A percentile compares a stretch with the other conserved stretches of the same genome.
These are phyloP conservation scores for Wickerhamiella lipophila DNA, from an alignment of 805 yeast species.

Conservation along the genomic window DNA sequence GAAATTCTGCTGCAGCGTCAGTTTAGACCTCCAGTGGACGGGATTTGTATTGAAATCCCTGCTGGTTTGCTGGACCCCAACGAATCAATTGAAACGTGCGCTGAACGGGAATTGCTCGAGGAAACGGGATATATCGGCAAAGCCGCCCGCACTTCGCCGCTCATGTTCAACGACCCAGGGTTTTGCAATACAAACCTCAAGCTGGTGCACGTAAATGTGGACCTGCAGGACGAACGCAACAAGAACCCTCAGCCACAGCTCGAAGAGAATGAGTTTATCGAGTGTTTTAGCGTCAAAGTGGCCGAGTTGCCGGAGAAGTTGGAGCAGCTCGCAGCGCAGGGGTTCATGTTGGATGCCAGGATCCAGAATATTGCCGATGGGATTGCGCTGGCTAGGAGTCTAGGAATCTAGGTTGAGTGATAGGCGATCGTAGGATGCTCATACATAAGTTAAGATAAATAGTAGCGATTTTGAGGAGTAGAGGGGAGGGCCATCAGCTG, in stretches of 20 bases:
- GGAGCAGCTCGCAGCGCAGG: slow-evolving; percentile 42
- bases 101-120: slow-evolving; percentile 75
- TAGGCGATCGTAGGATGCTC: no score
- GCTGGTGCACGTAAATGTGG: slow-evolving; percentile 67
- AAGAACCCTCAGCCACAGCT: slow-evolving; percentile 55
- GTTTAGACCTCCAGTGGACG: slow-evolving; percentile 83
- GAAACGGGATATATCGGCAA: slow-evolving; percentile 87
- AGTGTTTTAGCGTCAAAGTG: slow-evolving; percentile 60
- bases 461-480: no score
- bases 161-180: slow-evolving; percentile 68
- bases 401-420: neutral
- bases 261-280: slow-evolving; percentile 88
- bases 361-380: slow-evolving; percentile 82
- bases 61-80: slow-evolving; percentile 87
- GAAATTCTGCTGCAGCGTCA: slow-evolving; percentile 68
- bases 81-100: slow-evolving; percentile 67
- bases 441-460: no score
- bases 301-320: slow-evolving; percentile 43
- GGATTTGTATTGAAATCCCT: slow-evolving; percentile 84
- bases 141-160: slow-evolving; percentile 35
- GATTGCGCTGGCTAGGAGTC: slow-evolving; percentile 39
- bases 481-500: no score
- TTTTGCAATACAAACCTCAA: slow-evolving; percentile 80
- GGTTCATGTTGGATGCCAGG: slow-evolving; percentile 74
- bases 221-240: slow-evolving; percentile 53